Base-by-base conservation (phyloP, 345 rosid species). In the Bruguiera gymnorhiza region DNA sequence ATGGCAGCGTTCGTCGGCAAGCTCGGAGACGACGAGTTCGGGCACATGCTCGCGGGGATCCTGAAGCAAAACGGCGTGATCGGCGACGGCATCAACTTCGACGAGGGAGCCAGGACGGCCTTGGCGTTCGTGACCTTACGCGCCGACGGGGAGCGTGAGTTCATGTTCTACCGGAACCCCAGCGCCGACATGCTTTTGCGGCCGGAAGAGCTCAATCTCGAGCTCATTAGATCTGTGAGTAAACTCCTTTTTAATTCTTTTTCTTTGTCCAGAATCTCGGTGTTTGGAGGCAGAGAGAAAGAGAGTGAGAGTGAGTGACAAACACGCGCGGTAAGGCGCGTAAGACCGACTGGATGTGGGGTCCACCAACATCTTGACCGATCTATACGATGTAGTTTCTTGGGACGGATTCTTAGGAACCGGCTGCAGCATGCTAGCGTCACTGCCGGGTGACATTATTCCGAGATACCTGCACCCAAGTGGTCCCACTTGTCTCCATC, bases 91-190 rank as follows among this genome's bases (percentile, higher is more conserved):
- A 87, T 91, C 81, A 88, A 81, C 75, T 93, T 93, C 72, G 97
- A 94, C 67, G 66, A 86, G 32, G 98, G 98, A 39, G 98, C 98
- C 0, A 87, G 98, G 63, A 94, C 98, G 11, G 98, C 97, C 1
- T 88, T 94, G 8, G 98, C 98, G 0, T 94, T 94, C 77, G 97
- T 94, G 3, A 94, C 97, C 4, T 82, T 94, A 54, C 95, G 95
- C 77, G 90, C 97, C 36, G 97, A 91, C 57, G 98, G 98, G 4
- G 98, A 91, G 72, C 98, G 98, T 50, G 98, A 93, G 60, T 93
- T 93, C 69, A 93, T 93, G 97, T 93, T 91, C 60, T 93, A 93
- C 75, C 75, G 98, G 76, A 94, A 94, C 73, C 98, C 98, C 29
- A 89, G 96, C 67, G 98, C 98, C 63, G 98, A 91, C 60, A 94